phyloP scores from a whole-genome alignment of 2,329 filamentous ascomycete genomes.

The Botrytis elliptica region DNA sequence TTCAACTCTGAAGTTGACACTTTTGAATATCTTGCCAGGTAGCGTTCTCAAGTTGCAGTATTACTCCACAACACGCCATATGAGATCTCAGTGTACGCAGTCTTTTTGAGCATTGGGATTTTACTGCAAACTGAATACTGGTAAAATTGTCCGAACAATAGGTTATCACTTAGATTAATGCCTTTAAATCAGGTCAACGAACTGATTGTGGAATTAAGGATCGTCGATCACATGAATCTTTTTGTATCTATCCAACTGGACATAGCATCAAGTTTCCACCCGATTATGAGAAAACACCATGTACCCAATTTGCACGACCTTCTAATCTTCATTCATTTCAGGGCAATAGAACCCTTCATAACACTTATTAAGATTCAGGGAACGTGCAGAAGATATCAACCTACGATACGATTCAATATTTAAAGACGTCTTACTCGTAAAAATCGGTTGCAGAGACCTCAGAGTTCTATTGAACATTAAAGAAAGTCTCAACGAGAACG shows the following conservation, averaged over 20 bases:
- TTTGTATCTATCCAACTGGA: not conserved
- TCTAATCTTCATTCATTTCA: not conserved
- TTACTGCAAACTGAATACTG: not conserved
- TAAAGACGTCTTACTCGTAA: not conserved
- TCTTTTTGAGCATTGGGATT: not conserved
- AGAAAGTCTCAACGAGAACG: not conserved
- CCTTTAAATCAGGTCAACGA: not conserved
- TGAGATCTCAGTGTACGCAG: not conserved
- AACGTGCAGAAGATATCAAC: not conserved
- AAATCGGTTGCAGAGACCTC: not conserved
- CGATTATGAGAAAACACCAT: not conserved
- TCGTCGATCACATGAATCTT: not conserved
- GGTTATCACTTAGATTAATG: not conserved
- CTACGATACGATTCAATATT: not conserved
- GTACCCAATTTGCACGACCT: not conserved
- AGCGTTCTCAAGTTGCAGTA: not conserved
- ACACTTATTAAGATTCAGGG: not conserved
- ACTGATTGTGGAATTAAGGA: not conserved
- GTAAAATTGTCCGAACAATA: not conserved
- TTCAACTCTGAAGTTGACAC: not conserved
- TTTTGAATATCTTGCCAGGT: not conserved
- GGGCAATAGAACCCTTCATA: not conserved
- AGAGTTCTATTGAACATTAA: not conserved
- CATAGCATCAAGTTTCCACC: not conserved
- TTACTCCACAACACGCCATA: not conserved